These are phyloP conservation scores for Fistulina hepatica DNA, from an alignment of 1,284 basidiomycete species.

Conservation along the genomic window DNA sequence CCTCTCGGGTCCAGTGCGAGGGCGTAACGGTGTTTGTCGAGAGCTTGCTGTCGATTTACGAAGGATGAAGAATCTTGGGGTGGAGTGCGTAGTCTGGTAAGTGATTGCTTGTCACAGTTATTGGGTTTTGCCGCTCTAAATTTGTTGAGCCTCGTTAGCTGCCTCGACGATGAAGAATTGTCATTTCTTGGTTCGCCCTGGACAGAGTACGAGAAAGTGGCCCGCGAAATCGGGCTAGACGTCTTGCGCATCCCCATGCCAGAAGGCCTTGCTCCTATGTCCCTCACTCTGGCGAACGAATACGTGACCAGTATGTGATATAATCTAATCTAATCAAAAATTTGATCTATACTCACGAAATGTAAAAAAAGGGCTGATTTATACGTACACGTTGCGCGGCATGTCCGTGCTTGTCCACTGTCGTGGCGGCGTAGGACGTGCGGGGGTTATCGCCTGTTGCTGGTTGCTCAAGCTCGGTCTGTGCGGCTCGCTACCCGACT, in stretches of 20 bases:
- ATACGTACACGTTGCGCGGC: slow-evolving; percentile 78
- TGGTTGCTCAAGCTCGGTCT: slow-evolving; percentile 93
- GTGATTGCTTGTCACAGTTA: slow-evolving; percentile 13
- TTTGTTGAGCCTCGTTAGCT: slow-evolving; percentile 33
- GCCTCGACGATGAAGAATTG: slow-evolving; percentile 82
- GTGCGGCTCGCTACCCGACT: slow-evolving; percentile 49
- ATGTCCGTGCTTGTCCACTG: slow-evolving; percentile 81
- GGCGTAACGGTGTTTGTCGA: slow-evolving; percentile 76
- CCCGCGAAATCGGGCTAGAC: slow-evolving; percentile 60
- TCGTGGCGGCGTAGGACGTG: slow-evolving; percentile 89
- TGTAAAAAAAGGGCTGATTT: too few species aligned
- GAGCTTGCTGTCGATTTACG: slow-evolving; percentile 70
- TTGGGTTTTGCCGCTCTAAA: slow-evolving; percentile 3
- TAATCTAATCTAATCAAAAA: too few species aligned
- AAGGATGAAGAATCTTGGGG: slow-evolving; percentile 68
- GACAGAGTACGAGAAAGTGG: slow-evolving; percentile 60
- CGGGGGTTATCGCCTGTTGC: slow-evolving; percentile 84
- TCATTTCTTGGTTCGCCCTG: slow-evolving; percentile 77
- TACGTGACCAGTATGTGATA: slow-evolving; percentile 64
- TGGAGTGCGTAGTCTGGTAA: slow-evolving; percentile 78
- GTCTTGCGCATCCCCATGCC: slow-evolving; percentile 79
- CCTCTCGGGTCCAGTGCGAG: slow-evolving; percentile 70
- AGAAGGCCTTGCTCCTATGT: slow-evolving; percentile 78
- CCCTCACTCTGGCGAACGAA: slow-evolving; percentile 52
- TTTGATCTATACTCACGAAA: too few species aligned